Percentiles rank a stretch among this genome's conserved stretches.
These are phyloP conservation scores for Cercospora sojina DNA, from an alignment of 2,329 filamentous ascomycete species.

Conservation along the genomic window DNA sequence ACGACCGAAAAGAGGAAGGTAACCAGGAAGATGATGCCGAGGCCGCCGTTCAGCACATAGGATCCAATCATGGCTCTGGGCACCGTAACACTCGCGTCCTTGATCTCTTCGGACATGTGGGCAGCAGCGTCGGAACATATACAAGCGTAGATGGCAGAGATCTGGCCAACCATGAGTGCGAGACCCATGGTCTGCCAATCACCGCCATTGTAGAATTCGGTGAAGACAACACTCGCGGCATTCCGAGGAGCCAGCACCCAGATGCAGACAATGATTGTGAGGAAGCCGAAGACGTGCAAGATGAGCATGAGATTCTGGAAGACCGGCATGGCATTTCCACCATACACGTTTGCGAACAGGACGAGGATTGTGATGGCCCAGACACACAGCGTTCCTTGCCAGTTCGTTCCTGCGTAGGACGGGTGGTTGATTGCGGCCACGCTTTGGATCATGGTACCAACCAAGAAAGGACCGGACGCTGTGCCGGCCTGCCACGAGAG, in stretches of 20 bases:
- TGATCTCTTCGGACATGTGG: slow-evolving; percentile 35
- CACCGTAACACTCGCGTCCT: slow-evolving; percentile 34
- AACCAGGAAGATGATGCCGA: slow-evolving; percentile 38
- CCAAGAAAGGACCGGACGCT: slow-evolving; percentile 50
- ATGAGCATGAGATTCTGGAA: slow-evolving; percentile 43
- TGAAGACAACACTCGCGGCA: slow-evolving; percentile 38
- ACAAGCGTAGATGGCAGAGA: slow-evolving; percentile 32
- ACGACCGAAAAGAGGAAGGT: slow-evolving; percentile 37
- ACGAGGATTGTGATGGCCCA: slow-evolving; percentile 48
- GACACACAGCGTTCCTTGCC: slow-evolving; percentile 53
- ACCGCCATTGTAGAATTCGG: slow-evolving; percentile 40
- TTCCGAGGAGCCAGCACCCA: slow-evolving; percentile 34
- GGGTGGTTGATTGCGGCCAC: slow-evolving; percentile 46
- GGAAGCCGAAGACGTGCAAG: slow-evolving; percentile 42
- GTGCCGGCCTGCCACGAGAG: slow-evolving; percentile 53
- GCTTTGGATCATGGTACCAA: slow-evolving; percentile 50
- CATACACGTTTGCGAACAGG: slow-evolving; percentile 45
- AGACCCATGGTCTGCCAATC: slow-evolving; percentile 41
- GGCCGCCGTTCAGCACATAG: slow-evolving; percentile 36
- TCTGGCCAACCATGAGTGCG: slow-evolving; percentile 37
- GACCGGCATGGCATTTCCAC: slow-evolving; percentile 38
- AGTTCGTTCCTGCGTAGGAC: slow-evolving; percentile 44
- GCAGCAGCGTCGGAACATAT: slow-evolving; percentile 27
- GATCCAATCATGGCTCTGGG: slow-evolving; percentile 34
- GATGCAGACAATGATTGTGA: slow-evolving; percentile 34